Conservation (phyloP, 2,329 filamentous ascomycete genomes). For the Claviceps pazoutovae region DNA sequence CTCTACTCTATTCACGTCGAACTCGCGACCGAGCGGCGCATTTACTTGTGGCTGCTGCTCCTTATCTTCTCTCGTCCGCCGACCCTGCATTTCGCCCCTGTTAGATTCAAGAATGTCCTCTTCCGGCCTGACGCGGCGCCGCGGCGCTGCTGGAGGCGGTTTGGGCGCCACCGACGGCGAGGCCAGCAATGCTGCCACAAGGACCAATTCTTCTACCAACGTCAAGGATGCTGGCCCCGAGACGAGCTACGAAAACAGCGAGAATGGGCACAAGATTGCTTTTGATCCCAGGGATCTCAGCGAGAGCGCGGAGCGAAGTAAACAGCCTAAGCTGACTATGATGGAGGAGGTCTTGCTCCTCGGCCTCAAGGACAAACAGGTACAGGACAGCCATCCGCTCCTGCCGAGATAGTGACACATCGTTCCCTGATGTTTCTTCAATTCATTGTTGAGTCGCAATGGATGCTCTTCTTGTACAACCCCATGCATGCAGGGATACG, state of each 20-base stretch:
- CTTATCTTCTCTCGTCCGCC: neutral
- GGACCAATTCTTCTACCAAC: slow-evolving; percentile 42
- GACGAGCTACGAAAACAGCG: slow-evolving; percentile 81
- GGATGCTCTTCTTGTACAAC: neutral
- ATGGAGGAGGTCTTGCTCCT: slow-evolving; percentile 97
- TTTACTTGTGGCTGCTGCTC: slow-evolving; percentile 4
- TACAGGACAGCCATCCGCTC: slow-evolving; percentile 27
- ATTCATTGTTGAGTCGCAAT: neutral
- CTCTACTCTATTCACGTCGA: neutral
- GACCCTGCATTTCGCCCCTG: neutral
- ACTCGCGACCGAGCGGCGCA: slow-evolving; percentile 5
- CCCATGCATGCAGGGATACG: neutral
- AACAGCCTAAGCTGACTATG: slow-evolving; percentile 93
- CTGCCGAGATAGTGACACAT: neutral
- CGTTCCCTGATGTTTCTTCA: neutral
- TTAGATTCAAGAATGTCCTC: slow-evolving; percentile 18
- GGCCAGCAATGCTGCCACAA: slow-evolving; percentile 39
- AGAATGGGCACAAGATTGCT: slow-evolving; percentile 97
- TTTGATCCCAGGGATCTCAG: slow-evolving; percentile 95
- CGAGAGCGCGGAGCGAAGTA: slow-evolving; percentile 89
- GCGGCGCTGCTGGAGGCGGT: slow-evolving; percentile 54
- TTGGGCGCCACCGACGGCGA: slow-evolving; percentile 44
- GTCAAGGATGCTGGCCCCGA: slow-evolving; percentile 43
- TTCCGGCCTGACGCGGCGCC: slow-evolving; percentile 48
- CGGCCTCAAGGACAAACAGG: slow-evolving; percentile 97